phyloP scores from a whole-genome alignment of 805 yeast species.

The Zygosaccharomyces pseudorouxii region DNA sequence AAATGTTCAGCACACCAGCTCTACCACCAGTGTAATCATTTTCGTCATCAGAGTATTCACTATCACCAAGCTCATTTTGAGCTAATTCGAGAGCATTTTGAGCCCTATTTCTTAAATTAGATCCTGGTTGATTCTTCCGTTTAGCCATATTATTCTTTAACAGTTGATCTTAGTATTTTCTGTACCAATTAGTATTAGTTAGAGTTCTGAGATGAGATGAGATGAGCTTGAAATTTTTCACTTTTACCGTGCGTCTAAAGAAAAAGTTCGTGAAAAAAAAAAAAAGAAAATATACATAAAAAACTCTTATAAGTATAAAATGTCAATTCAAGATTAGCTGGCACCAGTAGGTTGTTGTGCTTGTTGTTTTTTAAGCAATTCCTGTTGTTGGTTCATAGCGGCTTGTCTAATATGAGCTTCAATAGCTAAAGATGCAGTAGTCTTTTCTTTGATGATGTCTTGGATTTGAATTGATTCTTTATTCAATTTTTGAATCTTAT shows the following conservation, averaged over 20 bases:
- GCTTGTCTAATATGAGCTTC: constrained; percentile 32
- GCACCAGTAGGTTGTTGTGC: constrained; percentile 3
- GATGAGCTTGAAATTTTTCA: constrained; percentile 3
- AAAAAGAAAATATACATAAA: not conserved
- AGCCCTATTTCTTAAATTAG: constrained; percentile 36
- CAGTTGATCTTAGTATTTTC: not conserved
- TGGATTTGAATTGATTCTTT: constrained; percentile 71
- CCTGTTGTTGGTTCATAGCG: constrained; percentile 23
- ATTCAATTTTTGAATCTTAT: constrained; percentile 65
- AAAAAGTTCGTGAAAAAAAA: not conserved
- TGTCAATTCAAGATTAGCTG: not conserved
- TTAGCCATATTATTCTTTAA: constrained; percentile 23
- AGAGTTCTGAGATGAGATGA: not conserved
- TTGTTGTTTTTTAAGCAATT: constrained; percentile 27
- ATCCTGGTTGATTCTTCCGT: constrained; percentile 28
- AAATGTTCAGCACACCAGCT: constrained; percentile 39
- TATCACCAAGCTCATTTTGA: constrained; percentile 36
- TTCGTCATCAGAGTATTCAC: constrained; percentile 33
- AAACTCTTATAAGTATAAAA: not conserved
- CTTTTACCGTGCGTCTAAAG: not conserved
- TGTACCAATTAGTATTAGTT: not conserved
- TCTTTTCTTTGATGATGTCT: constrained; percentile 70
- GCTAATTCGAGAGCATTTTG: constrained; percentile 52
- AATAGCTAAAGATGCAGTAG: constrained; percentile 39
- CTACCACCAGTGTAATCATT: constrained; percentile 28